Evolutionary conservation across 768 basidiomycete genomes (phyloP).

Genomic region (Lactifluus volemus): DNA sequence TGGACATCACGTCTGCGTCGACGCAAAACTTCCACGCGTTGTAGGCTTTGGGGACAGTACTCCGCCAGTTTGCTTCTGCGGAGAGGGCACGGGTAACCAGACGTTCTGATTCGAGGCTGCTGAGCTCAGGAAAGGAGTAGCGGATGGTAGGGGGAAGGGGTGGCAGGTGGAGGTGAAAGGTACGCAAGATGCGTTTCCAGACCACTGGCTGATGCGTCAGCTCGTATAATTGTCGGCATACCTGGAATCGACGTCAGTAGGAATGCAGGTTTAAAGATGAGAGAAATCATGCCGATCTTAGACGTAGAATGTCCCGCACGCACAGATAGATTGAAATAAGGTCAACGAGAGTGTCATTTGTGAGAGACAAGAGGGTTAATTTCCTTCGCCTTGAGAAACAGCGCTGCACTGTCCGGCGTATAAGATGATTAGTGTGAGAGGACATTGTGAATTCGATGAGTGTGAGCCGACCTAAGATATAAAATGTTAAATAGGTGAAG

Average conservation of each 20-base stretch:
- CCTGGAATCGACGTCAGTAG: not conserved
- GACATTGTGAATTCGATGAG: not conserved
- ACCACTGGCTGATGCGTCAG: constrained; percentile 18
- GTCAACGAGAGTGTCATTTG: constrained; percentile 18
- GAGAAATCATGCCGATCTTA: constrained; percentile 9
- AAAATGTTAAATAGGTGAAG: constrained; percentile 7
- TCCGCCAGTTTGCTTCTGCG: constrained; percentile 20
- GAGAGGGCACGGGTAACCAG: constrained; percentile 15
- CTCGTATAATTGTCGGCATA: constrained; percentile 14
- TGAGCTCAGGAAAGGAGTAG: constrained; percentile 14
- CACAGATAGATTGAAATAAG: constrained; percentile 15
- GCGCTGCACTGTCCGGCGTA: constrained; percentile 8
- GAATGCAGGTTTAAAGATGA: not conserved
- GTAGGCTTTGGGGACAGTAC: constrained; percentile 11
- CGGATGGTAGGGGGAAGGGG: constrained; percentile 16
- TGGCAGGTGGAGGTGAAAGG: constrained; percentile 16
- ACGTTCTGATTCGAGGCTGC: constrained; percentile 19
- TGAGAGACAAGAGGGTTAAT: constrained; percentile 2
- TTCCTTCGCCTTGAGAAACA: not conserved
- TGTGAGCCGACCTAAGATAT: not conserved
- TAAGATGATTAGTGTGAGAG: not conserved
- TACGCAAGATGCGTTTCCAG: constrained; percentile 18
- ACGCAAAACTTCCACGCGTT: constrained; percentile 11
- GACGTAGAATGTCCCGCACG: constrained; percentile 17
- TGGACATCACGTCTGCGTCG: constrained; percentile 10